Conservation (phyloP, 257 asterid species). For the Apocynum venetum region DNA sequence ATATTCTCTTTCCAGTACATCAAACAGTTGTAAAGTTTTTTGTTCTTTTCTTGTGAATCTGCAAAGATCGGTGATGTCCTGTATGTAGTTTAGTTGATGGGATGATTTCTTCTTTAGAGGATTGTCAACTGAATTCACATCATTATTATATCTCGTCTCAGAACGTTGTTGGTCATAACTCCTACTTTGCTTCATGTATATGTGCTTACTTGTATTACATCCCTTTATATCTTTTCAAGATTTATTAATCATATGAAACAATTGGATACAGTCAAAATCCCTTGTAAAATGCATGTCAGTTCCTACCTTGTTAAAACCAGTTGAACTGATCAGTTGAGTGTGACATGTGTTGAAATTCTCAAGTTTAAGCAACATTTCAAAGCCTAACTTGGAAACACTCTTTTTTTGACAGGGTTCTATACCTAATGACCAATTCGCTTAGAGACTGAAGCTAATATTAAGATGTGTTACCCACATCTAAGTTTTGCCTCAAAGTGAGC, state of each 20-base stretch:
- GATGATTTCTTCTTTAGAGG: not conserved
- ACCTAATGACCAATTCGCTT: conserved; percentile 4
- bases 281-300: too few relatives aligned
- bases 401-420: conserved; percentile 11
- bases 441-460: conserved; percentile 10
- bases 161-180: not conserved
- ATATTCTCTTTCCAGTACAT: not conserved
- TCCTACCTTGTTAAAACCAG: not conserved
- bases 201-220: not conserved
- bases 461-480: not conserved
- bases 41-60: not conserved
- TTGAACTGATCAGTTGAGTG: not conserved
- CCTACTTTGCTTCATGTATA: not conserved
- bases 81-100: not conserved
- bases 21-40: not conserved
- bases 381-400: not conserved
- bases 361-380: not conserved
- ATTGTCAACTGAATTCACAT: not conserved
- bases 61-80: not conserved
- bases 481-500: not conserved
- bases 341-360: conserved; percentile 7
- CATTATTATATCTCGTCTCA: not conserved
- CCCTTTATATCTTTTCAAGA: not conserved
- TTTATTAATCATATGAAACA: not conserved
- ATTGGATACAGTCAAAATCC: not conserved